These are phyloP conservation scores for Lepidium sativum DNA, from an alignment of 345 rosid species.

Conservation along the genomic window DNA sequence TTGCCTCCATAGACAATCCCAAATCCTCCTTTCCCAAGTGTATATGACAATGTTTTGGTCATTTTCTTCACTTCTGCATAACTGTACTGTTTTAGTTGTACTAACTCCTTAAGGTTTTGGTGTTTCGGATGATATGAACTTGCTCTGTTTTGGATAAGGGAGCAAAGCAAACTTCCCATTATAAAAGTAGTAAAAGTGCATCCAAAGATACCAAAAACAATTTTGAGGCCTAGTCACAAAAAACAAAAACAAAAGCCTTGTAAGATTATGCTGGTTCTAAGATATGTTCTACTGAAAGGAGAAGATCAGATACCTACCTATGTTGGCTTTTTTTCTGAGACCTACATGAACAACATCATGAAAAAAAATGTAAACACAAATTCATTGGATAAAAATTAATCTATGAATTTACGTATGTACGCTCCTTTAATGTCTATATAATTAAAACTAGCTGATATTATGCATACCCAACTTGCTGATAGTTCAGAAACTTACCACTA, in stretches of 20 bases:
- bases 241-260: not conserved
- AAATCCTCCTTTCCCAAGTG: slow-evolving; percentile 20
- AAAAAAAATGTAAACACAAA: not conserved
- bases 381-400: too few relatives aligned
- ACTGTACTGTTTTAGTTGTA: slow-evolving; percentile 9
- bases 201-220: slow-evolving; percentile 30
- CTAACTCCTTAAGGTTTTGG: too few relatives aligned
- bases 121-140: too few relatives aligned
- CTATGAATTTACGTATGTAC: too few relatives aligned
- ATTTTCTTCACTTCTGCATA: slow-evolving; percentile 16
- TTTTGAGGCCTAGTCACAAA: slow-evolving; percentile 26
- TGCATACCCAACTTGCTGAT: too few relatives aligned
- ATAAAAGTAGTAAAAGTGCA: slow-evolving; percentile 6
- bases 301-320: not conserved
- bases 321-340: not conserved
- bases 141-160: slow-evolving; percentile 5
- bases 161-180: not conserved
- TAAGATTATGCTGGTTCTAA: not conserved
- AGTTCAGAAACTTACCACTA: too few relatives aligned
- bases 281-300: not conserved
- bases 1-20: not conserved
- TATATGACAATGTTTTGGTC: slow-evolving; percentile 9
- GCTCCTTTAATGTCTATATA: too few relatives aligned
- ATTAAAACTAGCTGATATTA: too few relatives aligned
- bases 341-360: not conserved